Percentiles rank a stretch among this genome's conserved stretches.
Conservation (phyloP, 805 yeast species). For the Suhomyces kilbournensis region DNA sequence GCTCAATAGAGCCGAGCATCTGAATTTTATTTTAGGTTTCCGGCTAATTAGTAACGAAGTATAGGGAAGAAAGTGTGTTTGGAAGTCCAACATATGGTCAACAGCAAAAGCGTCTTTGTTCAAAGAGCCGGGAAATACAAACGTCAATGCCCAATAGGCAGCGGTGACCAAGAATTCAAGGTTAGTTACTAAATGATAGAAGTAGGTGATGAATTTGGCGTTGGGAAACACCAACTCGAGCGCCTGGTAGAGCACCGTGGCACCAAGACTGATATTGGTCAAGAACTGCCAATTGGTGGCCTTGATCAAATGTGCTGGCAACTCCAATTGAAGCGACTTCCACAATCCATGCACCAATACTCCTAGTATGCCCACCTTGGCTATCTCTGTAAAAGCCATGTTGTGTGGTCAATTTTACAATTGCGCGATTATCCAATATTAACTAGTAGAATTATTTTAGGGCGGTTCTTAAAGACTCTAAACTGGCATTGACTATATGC, state of each 20-base stretch:
- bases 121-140: slow-evolving; percentile 15
- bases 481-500: slow-evolving; percentile 57
- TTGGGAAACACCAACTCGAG: background rate
- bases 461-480: slow-evolving; percentile 41
- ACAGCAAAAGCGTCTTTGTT: slow-evolving; percentile 17
- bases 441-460: background rate
- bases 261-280: slow-evolving; percentile 19
- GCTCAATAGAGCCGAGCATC: background rate
- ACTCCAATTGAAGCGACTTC: slow-evolving; percentile 13
- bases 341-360: slow-evolving; percentile 10
- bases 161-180: slow-evolving; percentile 22
- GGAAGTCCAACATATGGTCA: slow-evolving; percentile 15
- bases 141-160: slow-evolving; percentile 20
- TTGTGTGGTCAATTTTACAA: background rate
- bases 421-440: background rate
- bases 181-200: slow-evolving; percentile 14
- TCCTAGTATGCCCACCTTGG: background rate
- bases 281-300: slow-evolving; percentile 25
- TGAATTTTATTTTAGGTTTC: slow-evolving; percentile 1
- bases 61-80: slow-evolving; percentile 26
- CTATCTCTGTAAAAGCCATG: background rate
- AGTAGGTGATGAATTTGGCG: background rate
- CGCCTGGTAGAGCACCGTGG: slow-evolving; percentile 5
- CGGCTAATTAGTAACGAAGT: slow-evolving; percentile 12
- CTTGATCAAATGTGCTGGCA: slow-evolving; percentile 18